These are phyloP conservation scores for Leccinum barrowsii DNA, from an alignment of 768 basidiomycete species.

Conservation along the genomic window DNA sequence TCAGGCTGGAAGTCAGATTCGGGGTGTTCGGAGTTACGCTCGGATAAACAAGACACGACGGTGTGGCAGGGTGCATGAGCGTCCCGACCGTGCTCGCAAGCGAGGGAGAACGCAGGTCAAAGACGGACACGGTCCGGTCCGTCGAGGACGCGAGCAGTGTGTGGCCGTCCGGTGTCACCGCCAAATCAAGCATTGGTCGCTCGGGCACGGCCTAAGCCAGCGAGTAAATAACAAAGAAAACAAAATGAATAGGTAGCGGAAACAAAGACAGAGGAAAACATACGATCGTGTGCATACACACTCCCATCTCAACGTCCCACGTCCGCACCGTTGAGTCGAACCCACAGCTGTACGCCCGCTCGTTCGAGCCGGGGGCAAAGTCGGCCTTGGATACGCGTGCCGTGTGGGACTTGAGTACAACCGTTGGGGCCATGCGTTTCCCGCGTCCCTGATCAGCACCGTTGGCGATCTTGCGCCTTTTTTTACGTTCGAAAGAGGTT, in stretches of 20 bases:
- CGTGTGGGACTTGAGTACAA: constrained; percentile 80
- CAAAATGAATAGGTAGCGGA: neutral
- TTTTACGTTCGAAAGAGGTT: constrained; percentile 39
- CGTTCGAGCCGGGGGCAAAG: constrained; percentile 42
- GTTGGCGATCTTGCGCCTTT: constrained; percentile 53
- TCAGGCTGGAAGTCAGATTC: neutral
- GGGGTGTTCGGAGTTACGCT: neutral
- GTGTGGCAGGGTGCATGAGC: constrained; percentile 61
- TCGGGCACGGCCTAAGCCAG: constrained; percentile 56
- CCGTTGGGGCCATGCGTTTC: constrained; percentile 63
- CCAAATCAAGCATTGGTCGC: constrained; percentile 71
- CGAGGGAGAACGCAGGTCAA: constrained; percentile 55
- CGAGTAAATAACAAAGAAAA: neutral
- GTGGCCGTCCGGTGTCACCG: constrained; percentile 40
- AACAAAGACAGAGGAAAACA: neutral
- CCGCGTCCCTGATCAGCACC: constrained; percentile 31
- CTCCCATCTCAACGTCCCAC: constrained; percentile 82
- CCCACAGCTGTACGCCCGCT: constrained; percentile 68
- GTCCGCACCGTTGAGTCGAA: constrained; percentile 87
- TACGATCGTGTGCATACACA: constrained; percentile 70
- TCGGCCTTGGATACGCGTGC: constrained; percentile 72
- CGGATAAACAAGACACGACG: constrained; percentile 52
- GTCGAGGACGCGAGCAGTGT: constrained; percentile 62
- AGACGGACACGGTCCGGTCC: constrained; percentile 69
- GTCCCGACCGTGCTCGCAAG: constrained; percentile 37